Conservation (phyloP, 1,284 basidiomycete species). For the Naganishia sp. region DNA sequence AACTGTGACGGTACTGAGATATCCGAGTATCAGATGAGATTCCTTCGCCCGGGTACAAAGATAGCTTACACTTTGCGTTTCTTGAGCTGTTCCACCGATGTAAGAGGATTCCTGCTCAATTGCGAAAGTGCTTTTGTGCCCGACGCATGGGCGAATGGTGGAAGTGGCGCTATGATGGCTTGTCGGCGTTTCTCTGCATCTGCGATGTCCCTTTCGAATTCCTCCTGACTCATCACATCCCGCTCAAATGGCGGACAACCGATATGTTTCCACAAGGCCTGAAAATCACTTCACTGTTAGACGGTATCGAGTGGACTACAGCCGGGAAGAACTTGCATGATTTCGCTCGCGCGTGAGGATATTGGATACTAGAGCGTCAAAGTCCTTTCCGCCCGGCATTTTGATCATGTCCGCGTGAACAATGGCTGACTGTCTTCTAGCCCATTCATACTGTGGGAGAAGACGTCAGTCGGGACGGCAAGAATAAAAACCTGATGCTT, state of each 20-base stretch:
- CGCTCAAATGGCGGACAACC: slow-evolving; percentile 21
- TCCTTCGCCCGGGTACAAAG: too few relatives aligned
- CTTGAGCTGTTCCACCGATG: slow-evolving; percentile 24
- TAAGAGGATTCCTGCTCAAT: slow-evolving; percentile 12
- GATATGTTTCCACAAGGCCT: slow-evolving; percentile 25
- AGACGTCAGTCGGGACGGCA: neutral
- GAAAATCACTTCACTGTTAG: neutral
- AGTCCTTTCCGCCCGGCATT: slow-evolving; percentile 10
- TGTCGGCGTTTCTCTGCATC: slow-evolving; percentile 7
- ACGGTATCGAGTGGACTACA: neutral
- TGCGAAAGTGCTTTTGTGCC: slow-evolving; percentile 21
- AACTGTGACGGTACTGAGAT: slow-evolving; percentile 8
- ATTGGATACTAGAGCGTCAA: slow-evolving; percentile 19
- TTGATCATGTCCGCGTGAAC: slow-evolving; percentile 16
- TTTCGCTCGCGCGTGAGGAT: slow-evolving; percentile 19
- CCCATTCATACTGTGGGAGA: slow-evolving; percentile 18
- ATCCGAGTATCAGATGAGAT: neutral
- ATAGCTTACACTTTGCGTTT: slow-evolving; percentile 13
- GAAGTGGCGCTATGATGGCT: slow-evolving; percentile 21
- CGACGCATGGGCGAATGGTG: slow-evolving; percentile 16
- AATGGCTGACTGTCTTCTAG: slow-evolving; percentile 6
- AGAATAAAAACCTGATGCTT: neutral
- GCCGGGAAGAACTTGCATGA: slow-evolving; percentile 1
- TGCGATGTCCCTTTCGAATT: slow-evolving; percentile 15
- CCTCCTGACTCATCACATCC: slow-evolving; percentile 3